Percentiles rank a stretch among this genome's conserved stretches.
Conservation (phyloP, 306 rosid genomes). For the Quillaja saponaria region DNA sequence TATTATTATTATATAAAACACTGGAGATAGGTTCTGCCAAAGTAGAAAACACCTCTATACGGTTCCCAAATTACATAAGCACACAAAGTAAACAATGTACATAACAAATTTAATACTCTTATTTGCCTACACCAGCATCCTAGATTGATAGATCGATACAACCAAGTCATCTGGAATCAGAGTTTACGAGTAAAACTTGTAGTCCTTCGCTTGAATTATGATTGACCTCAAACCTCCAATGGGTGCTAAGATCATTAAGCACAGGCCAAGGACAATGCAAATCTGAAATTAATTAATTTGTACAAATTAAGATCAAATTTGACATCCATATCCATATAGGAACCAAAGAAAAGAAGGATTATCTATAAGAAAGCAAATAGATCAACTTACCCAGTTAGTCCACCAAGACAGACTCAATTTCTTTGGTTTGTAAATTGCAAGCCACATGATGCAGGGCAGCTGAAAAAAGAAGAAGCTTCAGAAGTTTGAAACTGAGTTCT, state of each 20-base stretch:
- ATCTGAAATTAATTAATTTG: conserved; percentile 57
- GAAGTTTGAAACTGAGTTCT: not conserved
- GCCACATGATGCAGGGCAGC: conserved; percentile 94
- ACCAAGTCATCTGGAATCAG: no score
- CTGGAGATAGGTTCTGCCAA: no score
- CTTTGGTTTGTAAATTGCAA: conserved; percentile 71
- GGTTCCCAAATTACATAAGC: no score
- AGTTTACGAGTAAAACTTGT: conserved; percentile 58
- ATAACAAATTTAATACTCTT: no score
- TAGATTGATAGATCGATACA: no score
- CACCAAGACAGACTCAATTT: conserved; percentile 76
- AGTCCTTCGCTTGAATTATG: conserved; percentile 53
- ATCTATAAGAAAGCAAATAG: not conserved
- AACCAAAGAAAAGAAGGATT: not conserved
- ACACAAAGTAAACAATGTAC: no score
- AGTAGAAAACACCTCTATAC: no score
- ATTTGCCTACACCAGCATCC: conserved; percentile 3
- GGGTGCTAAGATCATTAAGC: conserved; percentile 63
- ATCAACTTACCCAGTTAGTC: conserved; percentile 62
- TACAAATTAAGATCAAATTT: conserved; percentile 6
- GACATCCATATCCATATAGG: no score
- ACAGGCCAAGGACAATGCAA: conserved; percentile 66
- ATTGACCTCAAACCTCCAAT: conserved; percentile 81
- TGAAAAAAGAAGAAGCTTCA: conserved; percentile 37
- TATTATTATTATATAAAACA: no score